Conservation (phyloP, 257 asterid genomes). For the Solanum pennellii region DNA sequence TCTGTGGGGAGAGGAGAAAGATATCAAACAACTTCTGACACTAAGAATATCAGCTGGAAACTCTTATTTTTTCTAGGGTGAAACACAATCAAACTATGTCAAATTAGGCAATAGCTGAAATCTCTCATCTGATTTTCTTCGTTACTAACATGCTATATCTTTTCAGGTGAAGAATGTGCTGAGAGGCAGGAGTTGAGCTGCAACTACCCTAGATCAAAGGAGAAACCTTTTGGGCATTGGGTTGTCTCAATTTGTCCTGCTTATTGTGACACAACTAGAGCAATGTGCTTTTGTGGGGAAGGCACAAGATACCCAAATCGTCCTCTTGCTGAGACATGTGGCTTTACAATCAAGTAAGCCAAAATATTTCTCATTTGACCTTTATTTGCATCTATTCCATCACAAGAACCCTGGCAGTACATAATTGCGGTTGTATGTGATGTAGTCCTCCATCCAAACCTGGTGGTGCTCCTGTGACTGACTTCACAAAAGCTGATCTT, state of each 20-base stretch:
- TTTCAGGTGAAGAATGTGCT: conserved; percentile 81
- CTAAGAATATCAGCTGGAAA: background rate
- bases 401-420: background rate
- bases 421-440: conserved; percentile 1
- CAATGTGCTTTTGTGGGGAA: conserved; percentile 98
- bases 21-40: background rate
- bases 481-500: conserved; percentile 58
- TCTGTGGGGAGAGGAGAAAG: background rate
- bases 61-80: background rate
- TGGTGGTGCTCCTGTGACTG: conserved; percentile 38
- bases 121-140: background rate
- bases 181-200: conserved; percentile 57
- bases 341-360: conserved; percentile 70
- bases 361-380: background rate
- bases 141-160: background rate
- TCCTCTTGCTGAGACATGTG: conserved; percentile 80
- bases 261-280: conserved; percentile 76
- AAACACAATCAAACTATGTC: background rate
- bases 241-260: conserved; percentile 86
- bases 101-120: background rate
- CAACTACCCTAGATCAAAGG: conserved; percentile 52
- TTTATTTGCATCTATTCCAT: background rate
- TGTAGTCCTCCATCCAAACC: conserved; percentile 64
- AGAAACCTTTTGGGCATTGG: conserved; percentile 73
- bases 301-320: conserved; percentile 95